Percentiles rank a stretch among this genome's conserved stretches.
Evolutionary conservation across 2,329 filamentous ascomycete species (phyloP).

Genomic region (Coleophoma cylindrospora): DNA sequence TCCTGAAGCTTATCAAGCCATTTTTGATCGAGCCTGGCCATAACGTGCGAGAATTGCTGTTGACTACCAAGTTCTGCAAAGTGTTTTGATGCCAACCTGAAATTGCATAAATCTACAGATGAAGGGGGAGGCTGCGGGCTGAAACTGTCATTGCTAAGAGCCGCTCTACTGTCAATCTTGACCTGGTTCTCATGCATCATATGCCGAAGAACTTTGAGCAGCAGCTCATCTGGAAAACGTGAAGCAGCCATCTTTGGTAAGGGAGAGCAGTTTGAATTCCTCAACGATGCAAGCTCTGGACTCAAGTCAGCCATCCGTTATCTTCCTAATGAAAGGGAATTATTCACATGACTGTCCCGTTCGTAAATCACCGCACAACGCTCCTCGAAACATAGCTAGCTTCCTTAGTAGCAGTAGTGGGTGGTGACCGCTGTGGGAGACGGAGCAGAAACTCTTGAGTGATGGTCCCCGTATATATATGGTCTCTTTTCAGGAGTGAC

Average conservation of each 20-base stretch:
- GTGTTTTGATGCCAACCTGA: constrained; percentile 41
- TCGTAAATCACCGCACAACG: too few species aligned
- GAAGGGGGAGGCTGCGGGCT: constrained; percentile 30
- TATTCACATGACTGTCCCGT: too few species aligned
- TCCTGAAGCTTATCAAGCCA: constrained; percentile 38
- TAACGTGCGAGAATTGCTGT: constrained; percentile 44
- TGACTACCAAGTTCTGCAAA: constrained; percentile 44
- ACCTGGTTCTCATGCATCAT: constrained; percentile 44
- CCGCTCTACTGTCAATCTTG: constrained; percentile 40
- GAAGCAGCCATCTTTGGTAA: too few species aligned
- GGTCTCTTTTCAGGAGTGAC: neutral
- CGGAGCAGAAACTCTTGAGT: too few species aligned
- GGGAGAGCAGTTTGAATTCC: too few species aligned
- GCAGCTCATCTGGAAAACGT: constrained; percentile 29
- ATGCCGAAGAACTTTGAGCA: constrained; percentile 42
- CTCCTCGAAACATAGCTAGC: too few species aligned
- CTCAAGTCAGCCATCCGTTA: too few species aligned
- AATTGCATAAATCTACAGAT: constrained; percentile 33
- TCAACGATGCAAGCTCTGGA: too few species aligned
- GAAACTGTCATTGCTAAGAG: constrained; percentile 46
- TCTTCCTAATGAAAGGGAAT: too few species aligned
- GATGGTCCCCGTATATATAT: neutral
- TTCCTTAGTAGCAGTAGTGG: too few species aligned
- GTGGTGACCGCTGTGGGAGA: too few species aligned
- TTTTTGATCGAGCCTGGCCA: constrained; percentile 41